Base-by-base conservation (phyloP, 768 basidiomycete genomes). In the Pleurotus sapidus region DNA sequence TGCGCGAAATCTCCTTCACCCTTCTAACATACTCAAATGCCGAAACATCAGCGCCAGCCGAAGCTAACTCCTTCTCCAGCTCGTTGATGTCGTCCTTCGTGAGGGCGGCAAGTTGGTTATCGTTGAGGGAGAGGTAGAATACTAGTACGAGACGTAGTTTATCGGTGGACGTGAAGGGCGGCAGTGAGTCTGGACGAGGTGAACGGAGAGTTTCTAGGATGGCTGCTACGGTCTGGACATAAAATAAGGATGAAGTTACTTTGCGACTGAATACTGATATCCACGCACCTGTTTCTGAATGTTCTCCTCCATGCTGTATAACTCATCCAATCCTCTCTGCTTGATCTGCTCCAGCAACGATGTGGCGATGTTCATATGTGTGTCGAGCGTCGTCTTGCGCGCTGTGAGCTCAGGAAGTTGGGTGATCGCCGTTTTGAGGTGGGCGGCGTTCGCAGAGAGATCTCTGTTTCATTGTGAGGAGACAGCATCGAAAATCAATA, bases 291-390 rank as follows among this genome's bases (percentile, higher is more conserved):
- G 93, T 68, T 93, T 94, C 24, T 81, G 80, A 61, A 91, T 90
- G 4, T 87, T 84, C 71, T 99, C 97, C 76, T 99, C 97, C 25
- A 88, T 87, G 66, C 95, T 95, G 75, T 97, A 98, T n/a, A 99
- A 79, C 65, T 96, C 96, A 70, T 99, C 97, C 30, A 99, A 79
- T 3, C 92, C 93, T 37, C 97, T 85, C 58, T 87, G 87, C 75
- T 98, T 98, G 76, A 99, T 97, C 38, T 97, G 88, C 68, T 96
- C 94, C 25, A 99, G 76, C 8, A 99, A 74, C 15, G 95, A 90
- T 11, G 95, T 97, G 38, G 96, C 96, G 56, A 99, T 96, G 72
- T 98, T 98, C 95, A 99, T 98, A 69, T 99, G 97, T 3, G 95
- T 94, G 70, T 99, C 97, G 23, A 99, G 82, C 1, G 92, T 95